Evolutionary conservation across 257 asterid species (phyloP).

Genomic region (Forsythia viridissima): DNA sequence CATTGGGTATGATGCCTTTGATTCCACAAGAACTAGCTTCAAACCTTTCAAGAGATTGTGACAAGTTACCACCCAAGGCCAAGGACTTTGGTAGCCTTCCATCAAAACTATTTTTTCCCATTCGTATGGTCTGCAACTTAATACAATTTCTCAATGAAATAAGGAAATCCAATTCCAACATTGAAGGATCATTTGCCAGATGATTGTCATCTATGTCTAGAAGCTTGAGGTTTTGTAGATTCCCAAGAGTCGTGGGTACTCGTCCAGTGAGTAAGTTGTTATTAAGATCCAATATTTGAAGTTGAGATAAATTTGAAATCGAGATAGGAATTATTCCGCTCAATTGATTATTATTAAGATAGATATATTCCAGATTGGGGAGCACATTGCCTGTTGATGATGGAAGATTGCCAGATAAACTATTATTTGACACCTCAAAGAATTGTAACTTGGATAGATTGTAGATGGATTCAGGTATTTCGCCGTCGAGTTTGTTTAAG

Average conservation of each 20-base stretch:
- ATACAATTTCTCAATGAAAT: slow-evolving; percentile 16
- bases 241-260: slow-evolving; percentile 20
- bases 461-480: slow-evolving; percentile 20
- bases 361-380: slow-evolving; percentile 8
- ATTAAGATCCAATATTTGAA: background rate
- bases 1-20: background rate
- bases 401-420: slow-evolving; percentile 22
- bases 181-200: slow-evolving; percentile 13
- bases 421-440: background rate
- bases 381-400: background rate
- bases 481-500: slow-evolving; percentile 3
- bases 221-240: slow-evolving; percentile 1
- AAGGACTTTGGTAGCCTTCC: slow-evolving; percentile 21
- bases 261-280: slow-evolving; percentile 19
- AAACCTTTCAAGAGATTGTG: background rate
- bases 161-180: slow-evolving; percentile 16
- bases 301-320: slow-evolving; percentile 22
- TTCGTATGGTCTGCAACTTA: background rate
- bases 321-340: slow-evolving; percentile 25
- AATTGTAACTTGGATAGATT: slow-evolving; percentile 18
- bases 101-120: background rate
- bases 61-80: background rate
- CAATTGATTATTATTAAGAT: slow-evolving; percentile 2
- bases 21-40: background rate
- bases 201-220: background rate